Evolutionary conservation across 2,329 filamentous ascomycete species (phyloP).

Genomic region (Blumeria graminis): DNA sequence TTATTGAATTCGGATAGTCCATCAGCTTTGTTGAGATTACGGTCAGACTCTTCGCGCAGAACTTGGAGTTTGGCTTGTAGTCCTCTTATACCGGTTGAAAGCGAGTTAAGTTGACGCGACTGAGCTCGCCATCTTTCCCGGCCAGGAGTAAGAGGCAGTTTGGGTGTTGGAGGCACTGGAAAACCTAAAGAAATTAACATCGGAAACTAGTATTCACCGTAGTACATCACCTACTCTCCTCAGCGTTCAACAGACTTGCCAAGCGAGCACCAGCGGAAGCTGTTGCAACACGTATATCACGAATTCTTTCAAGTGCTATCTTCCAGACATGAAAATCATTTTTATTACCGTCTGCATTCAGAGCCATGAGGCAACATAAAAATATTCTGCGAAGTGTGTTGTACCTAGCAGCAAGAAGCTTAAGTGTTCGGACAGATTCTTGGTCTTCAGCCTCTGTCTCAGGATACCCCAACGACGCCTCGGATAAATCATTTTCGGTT

Average conservation of each 20-base stretch:
- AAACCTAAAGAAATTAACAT: constrained; percentile 21
- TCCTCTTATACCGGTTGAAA: constrained; percentile 75
- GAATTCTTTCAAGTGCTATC: constrained; percentile 51
- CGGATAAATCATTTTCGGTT: constrained; percentile 44
- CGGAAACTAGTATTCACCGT: not conserved
- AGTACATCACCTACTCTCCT: constrained; percentile 39
- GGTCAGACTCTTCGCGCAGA: constrained; percentile 69
- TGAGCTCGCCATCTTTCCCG: constrained; percentile 69
- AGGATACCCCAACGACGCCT: constrained; percentile 39
- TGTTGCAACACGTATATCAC: constrained; percentile 36
- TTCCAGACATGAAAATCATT: constrained; percentile 60
- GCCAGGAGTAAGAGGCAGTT: constrained; percentile 39
- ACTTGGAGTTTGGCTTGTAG: constrained; percentile 89
- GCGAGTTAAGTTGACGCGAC: constrained; percentile 62
- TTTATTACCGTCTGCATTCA: constrained; percentile 59
- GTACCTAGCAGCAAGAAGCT: constrained; percentile 58
- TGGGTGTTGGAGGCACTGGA: constrained; percentile 29
- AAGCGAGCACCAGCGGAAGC: constrained; percentile 38
- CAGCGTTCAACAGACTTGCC: constrained; percentile 46
- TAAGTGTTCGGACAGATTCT: constrained; percentile 57
- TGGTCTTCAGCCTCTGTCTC: constrained; percentile 48
- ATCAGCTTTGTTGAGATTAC: constrained; percentile 37
- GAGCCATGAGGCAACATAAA: constrained; percentile 66
- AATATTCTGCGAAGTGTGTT: constrained; percentile 64
- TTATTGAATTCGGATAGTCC: constrained; percentile 54